Percentiles rank a stretch among this genome's conserved stretches.
These are phyloP conservation scores for Scleromitrula shiraiana DNA, from an alignment of 2,329 filamentous ascomycete genomes.

Conservation along the genomic window DNA sequence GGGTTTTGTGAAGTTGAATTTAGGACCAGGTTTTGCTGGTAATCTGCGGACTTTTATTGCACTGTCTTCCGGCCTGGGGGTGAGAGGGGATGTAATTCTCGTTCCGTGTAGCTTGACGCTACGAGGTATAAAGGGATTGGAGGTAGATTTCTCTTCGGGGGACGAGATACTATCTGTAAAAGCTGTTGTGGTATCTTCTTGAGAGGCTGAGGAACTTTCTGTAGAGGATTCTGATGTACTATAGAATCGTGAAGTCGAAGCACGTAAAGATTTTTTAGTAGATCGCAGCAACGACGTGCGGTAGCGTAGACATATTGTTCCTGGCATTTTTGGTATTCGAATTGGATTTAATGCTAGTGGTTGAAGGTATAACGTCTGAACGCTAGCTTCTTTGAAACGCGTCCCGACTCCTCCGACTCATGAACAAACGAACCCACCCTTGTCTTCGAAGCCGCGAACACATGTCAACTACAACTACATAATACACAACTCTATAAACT, in stretches of 20 bases:
- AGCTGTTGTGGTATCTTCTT: neutral
- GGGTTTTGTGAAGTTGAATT: neutral
- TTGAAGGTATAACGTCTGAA: neutral
- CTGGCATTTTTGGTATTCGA: neutral
- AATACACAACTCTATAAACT: conserved; percentile 43
- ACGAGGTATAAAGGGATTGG: neutral
- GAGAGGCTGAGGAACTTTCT: neutral
- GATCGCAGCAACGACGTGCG: conserved; percentile 9
- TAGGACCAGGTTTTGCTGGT: neutral
- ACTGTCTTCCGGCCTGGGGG: conserved; percentile 2
- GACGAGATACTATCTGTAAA: neutral
- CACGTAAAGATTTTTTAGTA: neutral
- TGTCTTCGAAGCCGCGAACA: conserved; percentile 7
- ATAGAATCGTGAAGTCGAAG: neutral
- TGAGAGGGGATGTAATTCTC: neutral
- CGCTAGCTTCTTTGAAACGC: too few relatives aligned
- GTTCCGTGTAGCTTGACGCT: conserved; percentile 5
- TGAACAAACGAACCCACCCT: conserved; percentile 1
- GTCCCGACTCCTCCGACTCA: too few relatives aligned
- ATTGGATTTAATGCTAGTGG: too few relatives aligned
- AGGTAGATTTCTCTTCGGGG: neutral
- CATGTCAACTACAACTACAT: conserved; percentile 35
- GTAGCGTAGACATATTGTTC: conserved; percentile 17
- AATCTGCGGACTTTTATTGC: neutral
- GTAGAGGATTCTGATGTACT: neutral